Evolutionary conservation across 2,329 filamentous ascomycete genomes (phyloP), one percentile per base, ranked within the genome.

Genomic region (Aspergillus sp.): DNA sequence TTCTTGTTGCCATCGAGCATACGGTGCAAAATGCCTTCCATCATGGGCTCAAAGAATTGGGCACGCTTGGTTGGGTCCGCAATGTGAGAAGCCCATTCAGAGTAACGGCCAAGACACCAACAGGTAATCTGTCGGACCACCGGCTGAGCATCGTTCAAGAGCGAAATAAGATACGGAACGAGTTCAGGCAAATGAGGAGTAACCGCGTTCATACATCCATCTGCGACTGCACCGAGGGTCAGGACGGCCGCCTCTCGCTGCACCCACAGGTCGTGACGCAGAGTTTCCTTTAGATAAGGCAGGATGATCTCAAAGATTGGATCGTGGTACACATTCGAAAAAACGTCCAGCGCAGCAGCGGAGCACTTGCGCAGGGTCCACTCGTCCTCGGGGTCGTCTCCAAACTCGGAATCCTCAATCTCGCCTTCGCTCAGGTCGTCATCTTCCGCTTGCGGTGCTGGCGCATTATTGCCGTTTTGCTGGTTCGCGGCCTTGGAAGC

Each of bases 1-100:
- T 94, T 93, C 82, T 99, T 99, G 84, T 98, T 98, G 75, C 87
- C 89, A 78, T 99, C 95, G 51, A 99, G 83, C 95, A 99, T 99
- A 73, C 93, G 91, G 63, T 88, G 89, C 60, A 99, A 81, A 53
- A 99, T 93, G 6, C 94, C 95, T 66, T 97, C 94, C 93, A 99
- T 97, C 85, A 98, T 91, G 0, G 94, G 94, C 71, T 95, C 90
- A 71, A 99, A 99, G 77, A 87, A 97, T 60, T 87, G 85, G 55
- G 89, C 85, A 72, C 89, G 90, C 65, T 93, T 86, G 19, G 81
- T 80, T 17, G 84, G 84, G 54, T 90, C 87, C 25, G 85, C 80
- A 23, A 97, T 84, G 64, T 89, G 87, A 4, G 93, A 90, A 9
- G 93, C 94, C 95, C 95, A 99, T 49, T 89, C 84, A 5, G 95